A percentile compares a stretch with the other conserved stretches of the same genome.
These are phyloP conservation scores for Saposhnikovia divaricata DNA, from an alignment of 129 eudicot genomes.

Conservation along the genomic window DNA sequence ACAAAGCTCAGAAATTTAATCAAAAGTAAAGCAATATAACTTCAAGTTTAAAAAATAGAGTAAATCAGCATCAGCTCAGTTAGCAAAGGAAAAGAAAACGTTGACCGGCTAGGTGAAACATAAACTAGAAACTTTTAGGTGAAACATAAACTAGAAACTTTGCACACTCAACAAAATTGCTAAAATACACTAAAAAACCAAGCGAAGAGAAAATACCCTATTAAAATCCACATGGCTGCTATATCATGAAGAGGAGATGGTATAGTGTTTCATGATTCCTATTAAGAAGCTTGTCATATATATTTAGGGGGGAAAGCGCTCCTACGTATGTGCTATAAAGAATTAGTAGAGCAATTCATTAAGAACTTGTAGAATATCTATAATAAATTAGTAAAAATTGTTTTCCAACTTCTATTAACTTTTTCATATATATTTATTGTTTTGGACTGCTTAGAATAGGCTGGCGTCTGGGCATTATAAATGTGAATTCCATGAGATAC, in stretches of 20 bases:
- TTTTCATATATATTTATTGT: conserved; percentile 9
- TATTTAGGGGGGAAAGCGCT: too few species aligned
- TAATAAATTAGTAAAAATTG: too few species aligned
- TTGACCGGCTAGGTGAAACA: neutral
- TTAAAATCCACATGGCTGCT: neutral
- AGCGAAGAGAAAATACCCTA: neutral
- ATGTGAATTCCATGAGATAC: conserved; percentile 63
- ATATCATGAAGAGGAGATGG: neutral
- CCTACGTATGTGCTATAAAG: neutral
- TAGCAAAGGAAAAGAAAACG: neutral
- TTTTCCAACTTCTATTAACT: neutral
- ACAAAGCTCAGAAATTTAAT: neutral
- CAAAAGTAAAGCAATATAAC: neutral
- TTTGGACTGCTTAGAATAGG: conserved; percentile 57
- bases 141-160: neutral
- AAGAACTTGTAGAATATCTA: neutral
- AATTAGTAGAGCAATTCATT: neutral
- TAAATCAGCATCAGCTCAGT: neutral
- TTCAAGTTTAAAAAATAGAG: neutral
- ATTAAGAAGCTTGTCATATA: neutral
- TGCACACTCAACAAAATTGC: neutral
- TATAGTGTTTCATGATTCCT: neutral
- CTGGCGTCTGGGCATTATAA: conserved; percentile 55
- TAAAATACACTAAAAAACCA: neutral
- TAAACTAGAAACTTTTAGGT: neutral